Evolutionary conservation across 495 filamentous ascomycete genomes (phyloP).

Genomic region (Elaphomyces granulatus): DNA sequence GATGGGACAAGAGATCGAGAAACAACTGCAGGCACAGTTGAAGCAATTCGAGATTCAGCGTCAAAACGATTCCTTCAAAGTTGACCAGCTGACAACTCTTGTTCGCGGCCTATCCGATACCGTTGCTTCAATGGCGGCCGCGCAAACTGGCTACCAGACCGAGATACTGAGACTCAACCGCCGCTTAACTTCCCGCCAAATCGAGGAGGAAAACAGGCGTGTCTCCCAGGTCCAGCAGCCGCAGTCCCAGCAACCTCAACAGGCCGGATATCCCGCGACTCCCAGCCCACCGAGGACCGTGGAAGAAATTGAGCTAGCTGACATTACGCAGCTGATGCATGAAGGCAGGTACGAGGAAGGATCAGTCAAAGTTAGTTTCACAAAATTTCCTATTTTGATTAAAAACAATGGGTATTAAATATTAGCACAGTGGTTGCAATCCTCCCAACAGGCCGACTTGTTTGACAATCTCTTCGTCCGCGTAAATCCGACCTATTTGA

Average conservation of each 20-base stretch:
- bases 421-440: constrained; percentile 64
- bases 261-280: constrained; percentile 12
- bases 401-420: not conserved
- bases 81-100: constrained; percentile 64
- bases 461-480: constrained; percentile 71
- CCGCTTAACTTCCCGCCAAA: constrained; percentile 6
- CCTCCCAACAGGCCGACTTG: constrained; percentile 52
- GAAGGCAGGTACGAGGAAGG: constrained; percentile 57
- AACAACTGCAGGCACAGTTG: constrained; percentile 45
- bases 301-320: constrained; percentile 49
- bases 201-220: constrained; percentile 4
- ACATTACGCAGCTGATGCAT: constrained; percentile 50
- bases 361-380: constrained; percentile 42
- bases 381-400: not conserved
- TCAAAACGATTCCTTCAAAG: constrained; percentile 56
- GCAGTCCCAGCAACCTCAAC: constrained; percentile 12
- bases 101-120: constrained; percentile 59
- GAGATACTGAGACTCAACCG: constrained; percentile 42
- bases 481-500: constrained; percentile 56
- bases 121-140: constrained; percentile 52
- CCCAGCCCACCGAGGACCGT: constrained; percentile 30
- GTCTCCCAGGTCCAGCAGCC: constrained; percentile 11
- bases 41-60: constrained; percentile 54
- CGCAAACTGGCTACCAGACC: constrained; percentile 47
- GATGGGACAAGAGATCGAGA: constrained; percentile 49